Conservation (phyloP, 225 moss, liverwort and hornwort genomes). For the Pseudoscleropodium purum region DNA sequence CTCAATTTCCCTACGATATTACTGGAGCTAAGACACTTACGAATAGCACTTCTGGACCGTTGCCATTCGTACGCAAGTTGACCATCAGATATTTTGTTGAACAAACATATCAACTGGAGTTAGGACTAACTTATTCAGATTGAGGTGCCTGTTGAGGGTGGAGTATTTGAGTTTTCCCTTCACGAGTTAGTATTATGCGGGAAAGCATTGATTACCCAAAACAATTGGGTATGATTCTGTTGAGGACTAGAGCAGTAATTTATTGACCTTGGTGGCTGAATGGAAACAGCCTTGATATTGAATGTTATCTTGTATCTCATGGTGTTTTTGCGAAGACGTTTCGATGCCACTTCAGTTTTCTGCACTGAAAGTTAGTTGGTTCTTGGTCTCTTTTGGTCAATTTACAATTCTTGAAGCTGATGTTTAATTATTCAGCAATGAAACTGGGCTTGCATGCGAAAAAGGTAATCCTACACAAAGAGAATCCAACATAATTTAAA, state of each 20-base stretch:
- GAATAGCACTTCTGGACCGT: background rate
- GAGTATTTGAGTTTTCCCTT: background rate
- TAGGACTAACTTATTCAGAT: background rate
- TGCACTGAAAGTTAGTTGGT: background rate
- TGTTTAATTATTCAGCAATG: background rate
- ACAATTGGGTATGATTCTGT: background rate
- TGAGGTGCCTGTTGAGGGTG: constrained; percentile 13
- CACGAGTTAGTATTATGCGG: background rate
- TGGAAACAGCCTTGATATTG: background rate
- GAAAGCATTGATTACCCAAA: background rate
- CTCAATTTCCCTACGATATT: background rate
- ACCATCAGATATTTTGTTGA: background rate
- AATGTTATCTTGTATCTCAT: background rate
- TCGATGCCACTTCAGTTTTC: background rate
- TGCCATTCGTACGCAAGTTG: background rate
- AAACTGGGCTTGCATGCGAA: background rate
- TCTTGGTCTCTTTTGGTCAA: background rate
- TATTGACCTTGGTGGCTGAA: background rate
- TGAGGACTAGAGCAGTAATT: background rate
- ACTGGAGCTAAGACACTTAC: background rate
- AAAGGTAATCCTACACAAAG: background rate
- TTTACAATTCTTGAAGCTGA: background rate
- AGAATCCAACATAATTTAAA: background rate
- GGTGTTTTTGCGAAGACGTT: background rate
- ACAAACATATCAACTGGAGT: background rate